These are phyloP conservation scores for Alternaria brassicae DNA, from an alignment of 2,329 filamentous ascomycete species.

Conservation along the genomic window DNA sequence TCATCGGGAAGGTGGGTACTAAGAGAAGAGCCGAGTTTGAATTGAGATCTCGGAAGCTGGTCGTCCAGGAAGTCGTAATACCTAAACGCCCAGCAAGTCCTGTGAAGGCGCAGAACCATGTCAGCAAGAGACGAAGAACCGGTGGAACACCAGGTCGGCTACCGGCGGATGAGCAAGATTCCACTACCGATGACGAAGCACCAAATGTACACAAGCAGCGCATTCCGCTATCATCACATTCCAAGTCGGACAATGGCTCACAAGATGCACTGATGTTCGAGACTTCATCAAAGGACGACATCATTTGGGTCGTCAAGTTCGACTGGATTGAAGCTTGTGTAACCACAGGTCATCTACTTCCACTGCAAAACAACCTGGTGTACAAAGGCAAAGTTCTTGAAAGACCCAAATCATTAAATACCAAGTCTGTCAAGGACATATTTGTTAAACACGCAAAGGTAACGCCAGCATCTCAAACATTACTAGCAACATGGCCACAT, in stretches of 20 bases:
- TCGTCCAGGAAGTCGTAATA: conserved; percentile 59
- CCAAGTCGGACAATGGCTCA: conserved; percentile 6
- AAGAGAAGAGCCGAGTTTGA: conserved; percentile 79
- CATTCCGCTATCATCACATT: conserved; percentile 15
- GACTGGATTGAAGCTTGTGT: conserved; percentile 63
- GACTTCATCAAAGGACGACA: conserved; percentile 28
- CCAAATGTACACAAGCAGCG: conserved; percentile 5
- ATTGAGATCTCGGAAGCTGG: conserved; percentile 70
- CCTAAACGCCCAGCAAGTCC: conserved; percentile 29
- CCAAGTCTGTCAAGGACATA: conserved; percentile 27
- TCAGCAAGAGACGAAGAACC: conserved; percentile 29
- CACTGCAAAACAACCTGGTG: conserved; percentile 59
- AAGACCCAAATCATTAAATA: conserved; percentile 40
- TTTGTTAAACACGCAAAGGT: conserved; percentile 16
- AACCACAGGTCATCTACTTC: conserved; percentile 51
- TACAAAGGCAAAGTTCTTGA: conserved; percentile 58
- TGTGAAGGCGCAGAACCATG: conserved; percentile 15
- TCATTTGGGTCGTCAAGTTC: conserved; percentile 60
- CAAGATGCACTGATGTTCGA: conserved; percentile 25
- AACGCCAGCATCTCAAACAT: conserved; percentile 26
- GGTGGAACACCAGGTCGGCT: conserved; percentile 9
- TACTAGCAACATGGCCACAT: conserved; percentile 30
- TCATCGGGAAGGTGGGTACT: conserved; percentile 76
- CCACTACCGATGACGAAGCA: conserved; percentile 34
- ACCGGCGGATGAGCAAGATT: conserved; percentile 22